Percentiles rank a stretch among this genome's conserved stretches.
Evolutionary conservation across 352 stramenopile genomes (phyloP).

Genomic region (Pythium chondricola): DNA sequence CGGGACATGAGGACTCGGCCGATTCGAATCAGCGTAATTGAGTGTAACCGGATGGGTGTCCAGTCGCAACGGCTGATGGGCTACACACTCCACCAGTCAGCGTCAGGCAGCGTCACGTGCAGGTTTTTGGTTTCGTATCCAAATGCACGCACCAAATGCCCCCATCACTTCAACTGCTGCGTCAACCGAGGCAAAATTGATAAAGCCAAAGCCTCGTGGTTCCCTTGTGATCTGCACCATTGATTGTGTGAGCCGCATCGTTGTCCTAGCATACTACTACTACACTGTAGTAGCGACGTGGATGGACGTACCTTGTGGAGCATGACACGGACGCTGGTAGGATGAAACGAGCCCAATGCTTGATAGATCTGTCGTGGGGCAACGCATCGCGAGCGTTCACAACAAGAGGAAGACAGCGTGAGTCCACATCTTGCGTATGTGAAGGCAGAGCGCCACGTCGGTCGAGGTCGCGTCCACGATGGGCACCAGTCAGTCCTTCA

Average conservation of each 20-base stretch:
- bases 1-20: conserved; percentile 4
- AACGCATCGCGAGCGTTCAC: neutral
- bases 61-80: too few relatives aligned
- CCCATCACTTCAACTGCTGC: conserved; percentile 44
- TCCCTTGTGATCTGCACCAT: conserved; percentile 42
- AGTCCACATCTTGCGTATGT: conserved; percentile 16
- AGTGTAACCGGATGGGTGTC: conserved; percentile 30
- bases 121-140: too few relatives aligned
- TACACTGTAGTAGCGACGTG: too few relatives aligned
- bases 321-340: conserved; percentile 43
- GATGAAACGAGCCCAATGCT: conserved; percentile 42
- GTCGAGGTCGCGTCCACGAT: too few relatives aligned
- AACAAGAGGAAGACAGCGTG: too few relatives aligned
- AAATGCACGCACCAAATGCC: conserved; percentile 52
- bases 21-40: conserved; percentile 12
- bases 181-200: conserved; percentile 59
- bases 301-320: conserved; percentile 71
- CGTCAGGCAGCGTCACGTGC: too few relatives aligned
- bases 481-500: too few relatives aligned
- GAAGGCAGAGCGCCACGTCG: neutral
- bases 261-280: too few relatives aligned
- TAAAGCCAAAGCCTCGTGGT: conserved; percentile 72
- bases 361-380: conserved; percentile 42
- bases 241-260: too few relatives aligned
- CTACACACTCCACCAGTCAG: too few relatives aligned